A percentile compares a stretch with the other conserved stretches of the same genome.
Conservation (phyloP, 2,329 filamentous ascomycete species). For the Microsporum audouinii region DNA sequence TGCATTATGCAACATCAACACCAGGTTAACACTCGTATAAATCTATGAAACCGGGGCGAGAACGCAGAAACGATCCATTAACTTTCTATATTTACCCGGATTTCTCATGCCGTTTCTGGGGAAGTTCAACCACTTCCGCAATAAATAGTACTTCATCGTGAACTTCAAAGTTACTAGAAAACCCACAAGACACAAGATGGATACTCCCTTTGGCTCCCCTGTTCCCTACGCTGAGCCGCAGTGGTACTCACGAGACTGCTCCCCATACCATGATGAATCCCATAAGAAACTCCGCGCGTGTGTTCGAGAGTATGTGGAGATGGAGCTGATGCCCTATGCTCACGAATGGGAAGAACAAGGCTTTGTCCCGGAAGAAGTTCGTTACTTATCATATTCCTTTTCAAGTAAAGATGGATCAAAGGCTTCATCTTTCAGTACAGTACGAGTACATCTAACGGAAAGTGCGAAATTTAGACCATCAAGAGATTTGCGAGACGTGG, state of each 20-base stretch:
- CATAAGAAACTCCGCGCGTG: conserved; percentile 48
- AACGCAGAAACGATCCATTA: no score
- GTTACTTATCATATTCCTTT: background rate
- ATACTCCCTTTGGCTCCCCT: conserved; percentile 4
- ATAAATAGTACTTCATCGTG: background rate
- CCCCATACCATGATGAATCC: conserved; percentile 51
- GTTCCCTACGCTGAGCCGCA: conserved; percentile 12
- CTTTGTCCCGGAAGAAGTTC: conserved; percentile 37
- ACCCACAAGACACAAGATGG: background rate
- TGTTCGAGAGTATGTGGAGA: conserved; percentile 49
- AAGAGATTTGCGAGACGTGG: conserved; percentile 31
- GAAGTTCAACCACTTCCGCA: background rate
- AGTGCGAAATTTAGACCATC: conserved; percentile 21
- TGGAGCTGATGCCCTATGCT: conserved; percentile 46
- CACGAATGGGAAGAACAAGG: conserved; percentile 54
- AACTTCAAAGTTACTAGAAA: no score
- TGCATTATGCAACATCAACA: no score
- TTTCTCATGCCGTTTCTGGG: no score
- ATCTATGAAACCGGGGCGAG: no score
- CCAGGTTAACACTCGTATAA: no score
- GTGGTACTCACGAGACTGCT: conserved; percentile 18
- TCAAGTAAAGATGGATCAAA: background rate
- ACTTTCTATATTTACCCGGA: no score
- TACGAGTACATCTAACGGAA: background rate
- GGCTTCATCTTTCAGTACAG: background rate